Base-by-base conservation (phyloP, 2,329 filamentous ascomycete species). In the Fusarium sambucinum region DNA sequence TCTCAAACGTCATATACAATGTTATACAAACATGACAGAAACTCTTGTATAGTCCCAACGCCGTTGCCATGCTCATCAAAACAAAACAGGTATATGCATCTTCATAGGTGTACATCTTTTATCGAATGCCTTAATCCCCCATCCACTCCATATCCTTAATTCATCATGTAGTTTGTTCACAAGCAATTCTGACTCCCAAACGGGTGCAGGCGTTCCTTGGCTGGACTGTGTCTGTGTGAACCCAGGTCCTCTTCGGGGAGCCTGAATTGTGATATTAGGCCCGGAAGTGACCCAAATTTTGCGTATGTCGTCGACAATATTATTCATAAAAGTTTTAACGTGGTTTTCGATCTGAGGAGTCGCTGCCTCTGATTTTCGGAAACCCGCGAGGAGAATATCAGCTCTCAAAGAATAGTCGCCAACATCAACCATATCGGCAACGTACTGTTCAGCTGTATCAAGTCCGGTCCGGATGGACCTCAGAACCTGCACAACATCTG, bases 251-350 rank as follows among this genome's bases (percentile, higher is more conserved):
- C 75, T 78, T 4, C 76, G 77, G 6, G 81, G 80, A 5, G 77
- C 78, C 56, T 77, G 80, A 25, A 84, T 77, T 0, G 76, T 79
- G 13, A 84, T 77, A 5, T 60, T 74, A 3, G 73, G 69, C 5
- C 69, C 73, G 5, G 74, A 73, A 2, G 76, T 70, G 10, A 78
- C 59, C 85, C 85, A 87, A 41, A 80, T 83, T 44, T 77, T 79
- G 6, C 75, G 74, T 13, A 86, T 79, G 41, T 87, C 84, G 11
- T 78, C 76, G 7, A 79, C 55, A 37, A 87, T 83, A 48, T 79
- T 79, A 17, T 78, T 76, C 9, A 76, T 74, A 56, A 86, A 86
- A 41, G 65, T 77, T 30, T 75, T 71, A 11, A 82, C 72, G 27
- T 82, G 75, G 4, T 77, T 58, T 32, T 79, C 61, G 32, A 63